phyloP scores from a whole-genome alignment of 169 alveolate species.

The Theileria luwenshuni region DNA sequence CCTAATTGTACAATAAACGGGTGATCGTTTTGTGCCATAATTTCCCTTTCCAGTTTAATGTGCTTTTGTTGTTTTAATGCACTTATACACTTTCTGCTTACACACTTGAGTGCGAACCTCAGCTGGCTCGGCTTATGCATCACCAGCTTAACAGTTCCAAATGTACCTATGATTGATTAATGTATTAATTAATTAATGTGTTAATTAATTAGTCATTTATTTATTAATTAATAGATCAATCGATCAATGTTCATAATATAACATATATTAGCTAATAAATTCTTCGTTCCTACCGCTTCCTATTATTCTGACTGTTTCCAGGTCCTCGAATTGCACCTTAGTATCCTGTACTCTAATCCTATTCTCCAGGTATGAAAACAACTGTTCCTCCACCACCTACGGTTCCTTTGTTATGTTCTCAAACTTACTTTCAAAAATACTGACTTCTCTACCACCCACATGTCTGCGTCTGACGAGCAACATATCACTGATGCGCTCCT shows the following conservation, averaged over 20 bases:
- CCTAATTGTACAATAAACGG: conserved; percentile 90
- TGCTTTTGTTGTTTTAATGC: conserved; percentile 84
- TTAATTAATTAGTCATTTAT: no score
- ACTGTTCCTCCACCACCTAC: conserved; percentile 81
- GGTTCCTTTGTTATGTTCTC: neutral
- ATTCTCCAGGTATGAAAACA: conserved; percentile 86
- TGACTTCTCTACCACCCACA: conserved; percentile 88
- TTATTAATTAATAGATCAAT: no score
- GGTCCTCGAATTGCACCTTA: conserved; percentile 83
- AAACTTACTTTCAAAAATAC: conserved; percentile 77
- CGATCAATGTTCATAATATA: no score
- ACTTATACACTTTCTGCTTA: conserved; percentile 78
- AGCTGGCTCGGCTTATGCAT: conserved; percentile 78
- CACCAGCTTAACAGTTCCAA: conserved; percentile 89
- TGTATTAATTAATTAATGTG: neutral
- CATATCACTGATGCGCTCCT: conserved; percentile 90
- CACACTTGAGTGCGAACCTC: conserved; percentile 90
- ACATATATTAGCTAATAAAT: neutral
- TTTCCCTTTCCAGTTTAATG: conserved; percentile 88
- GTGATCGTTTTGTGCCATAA: conserved; percentile 93
- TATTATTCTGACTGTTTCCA: conserved; percentile 75
- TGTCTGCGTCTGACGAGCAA: conserved; percentile 67
- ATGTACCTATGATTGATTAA: conserved; percentile 78
- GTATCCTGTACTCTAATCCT: conserved; percentile 90
- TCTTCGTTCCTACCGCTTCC: conserved; percentile 80